A percentile compares a stretch with the other conserved stretches of the same genome.
phyloP scores from a whole-genome alignment of 2,329 filamentous ascomycete genomes.

The Aspergillus tamarii region DNA sequence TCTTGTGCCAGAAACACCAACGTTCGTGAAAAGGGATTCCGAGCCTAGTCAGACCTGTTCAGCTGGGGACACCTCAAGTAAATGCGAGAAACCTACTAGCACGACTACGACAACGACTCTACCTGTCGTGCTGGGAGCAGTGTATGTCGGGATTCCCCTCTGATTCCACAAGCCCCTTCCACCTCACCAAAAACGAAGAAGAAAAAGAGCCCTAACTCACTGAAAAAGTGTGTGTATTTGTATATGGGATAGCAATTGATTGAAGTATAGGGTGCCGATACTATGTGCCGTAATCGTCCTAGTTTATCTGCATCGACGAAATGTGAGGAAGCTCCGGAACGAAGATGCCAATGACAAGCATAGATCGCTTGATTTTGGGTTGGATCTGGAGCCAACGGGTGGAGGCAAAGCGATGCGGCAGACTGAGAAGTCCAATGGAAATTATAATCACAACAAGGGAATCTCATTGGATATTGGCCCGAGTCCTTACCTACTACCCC shows the following conservation, averaged over 20 bases:
- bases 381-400: constrained; percentile 57
- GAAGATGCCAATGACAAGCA: constrained; percentile 88
- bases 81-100: constrained; percentile 64
- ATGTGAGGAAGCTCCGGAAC: constrained; percentile 67
- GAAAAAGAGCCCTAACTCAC: background rate
- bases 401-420: constrained; percentile 60
- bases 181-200: background rate
- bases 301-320: constrained; percentile 77
- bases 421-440: constrained; percentile 43
- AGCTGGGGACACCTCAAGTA: constrained; percentile 28
- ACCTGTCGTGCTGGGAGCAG: constrained; percentile 69
- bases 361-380: constrained; percentile 88
- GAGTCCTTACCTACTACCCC: constrained; percentile 88
- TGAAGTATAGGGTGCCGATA: constrained; percentile 70
- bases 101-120: constrained; percentile 60
- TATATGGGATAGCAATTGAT: constrained; percentile 25
- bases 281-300: constrained; percentile 68
- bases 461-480: constrained; percentile 67
- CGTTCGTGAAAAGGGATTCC: constrained; percentile 34
- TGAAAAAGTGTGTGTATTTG: background rate
- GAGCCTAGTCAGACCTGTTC: constrained; percentile 24
- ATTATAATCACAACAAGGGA: constrained; percentile 49
- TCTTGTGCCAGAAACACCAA: constrained; percentile 24
- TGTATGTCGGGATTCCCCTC: constrained; percentile 55
- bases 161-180: background rate